These are phyloP conservation scores for Colletotrichum endophyticum DNA, from an alignment of 2,329 filamentous ascomycete species.

Conservation along the genomic window DNA sequence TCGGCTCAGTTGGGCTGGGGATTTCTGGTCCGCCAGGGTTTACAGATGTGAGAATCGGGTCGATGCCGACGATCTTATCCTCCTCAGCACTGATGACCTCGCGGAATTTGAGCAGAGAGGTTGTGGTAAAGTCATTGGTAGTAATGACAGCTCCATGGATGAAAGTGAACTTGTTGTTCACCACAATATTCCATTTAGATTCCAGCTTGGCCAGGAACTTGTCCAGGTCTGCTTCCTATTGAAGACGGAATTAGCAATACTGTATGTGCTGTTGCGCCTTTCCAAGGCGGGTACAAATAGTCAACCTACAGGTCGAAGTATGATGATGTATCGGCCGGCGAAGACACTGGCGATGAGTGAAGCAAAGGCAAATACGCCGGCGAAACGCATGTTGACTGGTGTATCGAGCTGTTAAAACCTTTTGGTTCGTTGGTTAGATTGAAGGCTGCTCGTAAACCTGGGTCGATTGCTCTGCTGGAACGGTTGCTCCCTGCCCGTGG, in stretches of 20 bases:
- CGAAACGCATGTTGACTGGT: neutral
- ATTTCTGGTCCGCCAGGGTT: neutral
- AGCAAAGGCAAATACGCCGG: neutral
- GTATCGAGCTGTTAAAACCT: neutral
- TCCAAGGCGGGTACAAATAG: neutral
- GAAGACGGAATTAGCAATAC: neutral
- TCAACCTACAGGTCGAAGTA: neutral
- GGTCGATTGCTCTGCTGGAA: neutral
- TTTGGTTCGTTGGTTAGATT: neutral
- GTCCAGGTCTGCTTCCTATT: neutral
- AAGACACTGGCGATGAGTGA: neutral
- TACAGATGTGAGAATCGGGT: neutral
- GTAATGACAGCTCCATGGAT: conserved; percentile 6
- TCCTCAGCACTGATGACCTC: neutral
- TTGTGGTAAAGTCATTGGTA: neutral
- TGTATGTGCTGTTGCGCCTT: neutral
- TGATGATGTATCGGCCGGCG: neutral
- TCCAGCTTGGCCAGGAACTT: neutral
- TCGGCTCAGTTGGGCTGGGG: neutral
- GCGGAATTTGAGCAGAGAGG: neutral
- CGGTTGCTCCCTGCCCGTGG: neutral
- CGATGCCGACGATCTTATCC: neutral
- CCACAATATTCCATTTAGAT: neutral
- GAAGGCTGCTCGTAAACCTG: neutral
- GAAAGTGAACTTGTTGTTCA: neutral